phyloP scores from a whole-genome alignment of 306 rosid genomes.

The Phaseolus lunatus region DNA sequence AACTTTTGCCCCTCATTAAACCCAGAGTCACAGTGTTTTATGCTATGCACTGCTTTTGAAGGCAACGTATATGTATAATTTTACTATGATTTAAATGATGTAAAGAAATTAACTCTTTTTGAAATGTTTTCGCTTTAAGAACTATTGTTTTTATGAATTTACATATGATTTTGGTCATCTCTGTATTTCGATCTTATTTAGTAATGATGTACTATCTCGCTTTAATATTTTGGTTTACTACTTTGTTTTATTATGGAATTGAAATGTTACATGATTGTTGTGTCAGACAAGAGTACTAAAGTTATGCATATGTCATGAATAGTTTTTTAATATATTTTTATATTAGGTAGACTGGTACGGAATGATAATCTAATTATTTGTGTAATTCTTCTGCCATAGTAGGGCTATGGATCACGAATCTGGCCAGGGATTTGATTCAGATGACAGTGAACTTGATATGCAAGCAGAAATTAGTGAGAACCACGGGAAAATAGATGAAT shows the following conservation, averaged over 20 bases:
- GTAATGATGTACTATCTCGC: neutral
- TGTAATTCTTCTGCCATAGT: conserved; percentile 42
- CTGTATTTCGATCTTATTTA: neutral
- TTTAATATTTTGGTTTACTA: no score
- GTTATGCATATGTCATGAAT: neutral
- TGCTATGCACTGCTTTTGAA: neutral
- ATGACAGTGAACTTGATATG: conserved; percentile 64
- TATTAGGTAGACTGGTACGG: neutral
- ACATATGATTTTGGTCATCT: neutral
- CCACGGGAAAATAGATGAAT: conserved; percentile 44
- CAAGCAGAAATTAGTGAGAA: conserved; percentile 55
- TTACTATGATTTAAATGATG: neutral
- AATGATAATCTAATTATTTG: conserved; percentile 25
- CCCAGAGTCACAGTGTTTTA: neutral
- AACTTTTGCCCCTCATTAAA: neutral
- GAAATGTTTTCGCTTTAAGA: neutral
- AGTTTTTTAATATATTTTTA: neutral
- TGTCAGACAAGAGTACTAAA: neutral
- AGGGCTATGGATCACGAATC: conserved; percentile 59
- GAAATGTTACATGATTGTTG: neutral
- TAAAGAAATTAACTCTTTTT: neutral
- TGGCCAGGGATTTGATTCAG: conserved; percentile 57
- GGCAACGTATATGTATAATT: neutral
- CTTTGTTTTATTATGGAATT: neutral
- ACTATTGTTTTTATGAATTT: neutral